Evolutionary conservation across 441 rosid genomes (phyloP).

Genomic region (Adansonia madagascariensis): DNA sequence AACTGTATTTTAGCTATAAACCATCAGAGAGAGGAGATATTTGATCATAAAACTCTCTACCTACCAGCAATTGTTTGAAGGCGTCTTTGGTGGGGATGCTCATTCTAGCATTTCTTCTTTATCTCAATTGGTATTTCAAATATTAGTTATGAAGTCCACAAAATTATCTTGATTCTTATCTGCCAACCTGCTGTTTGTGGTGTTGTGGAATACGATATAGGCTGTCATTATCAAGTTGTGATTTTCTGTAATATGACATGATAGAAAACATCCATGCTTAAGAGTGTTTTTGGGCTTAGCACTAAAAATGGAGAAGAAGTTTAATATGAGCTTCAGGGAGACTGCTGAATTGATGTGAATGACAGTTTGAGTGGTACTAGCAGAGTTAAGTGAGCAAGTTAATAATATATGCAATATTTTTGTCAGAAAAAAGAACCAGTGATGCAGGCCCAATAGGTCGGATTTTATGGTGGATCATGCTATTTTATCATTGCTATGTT

Average conservation of each 20-base stretch:
- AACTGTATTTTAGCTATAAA: conserved; percentile 11
- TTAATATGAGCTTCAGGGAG: background rate
- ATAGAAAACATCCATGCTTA: background rate
- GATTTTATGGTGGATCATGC: background rate
- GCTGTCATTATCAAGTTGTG: background rate
- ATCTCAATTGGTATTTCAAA: conserved; percentile 9
- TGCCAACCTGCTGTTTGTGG: background rate
- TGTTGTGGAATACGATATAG: background rate
- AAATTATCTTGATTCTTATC: conserved; percentile 8
- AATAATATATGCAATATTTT: background rate
- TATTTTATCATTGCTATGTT: conserved; percentile 17
- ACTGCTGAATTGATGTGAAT: conserved; percentile 10
- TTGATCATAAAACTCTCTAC: background rate
- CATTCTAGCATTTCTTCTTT: background rate
- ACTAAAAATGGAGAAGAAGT: background rate
- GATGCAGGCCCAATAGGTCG: background rate
- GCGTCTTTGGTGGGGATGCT: background rate
- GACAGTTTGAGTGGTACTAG: background rate
- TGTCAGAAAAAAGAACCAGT: background rate
- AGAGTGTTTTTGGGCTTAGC: background rate
- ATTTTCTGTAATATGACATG: background rate
- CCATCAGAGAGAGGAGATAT: background rate
- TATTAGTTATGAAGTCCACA: background rate
- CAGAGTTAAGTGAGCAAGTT: background rate
- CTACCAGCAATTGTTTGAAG: background rate